Percentiles rank a stretch among this genome's conserved stretches.
Conservation (phyloP, 495 filamentous ascomycete species). For the Hypoxylon cercidicola region DNA sequence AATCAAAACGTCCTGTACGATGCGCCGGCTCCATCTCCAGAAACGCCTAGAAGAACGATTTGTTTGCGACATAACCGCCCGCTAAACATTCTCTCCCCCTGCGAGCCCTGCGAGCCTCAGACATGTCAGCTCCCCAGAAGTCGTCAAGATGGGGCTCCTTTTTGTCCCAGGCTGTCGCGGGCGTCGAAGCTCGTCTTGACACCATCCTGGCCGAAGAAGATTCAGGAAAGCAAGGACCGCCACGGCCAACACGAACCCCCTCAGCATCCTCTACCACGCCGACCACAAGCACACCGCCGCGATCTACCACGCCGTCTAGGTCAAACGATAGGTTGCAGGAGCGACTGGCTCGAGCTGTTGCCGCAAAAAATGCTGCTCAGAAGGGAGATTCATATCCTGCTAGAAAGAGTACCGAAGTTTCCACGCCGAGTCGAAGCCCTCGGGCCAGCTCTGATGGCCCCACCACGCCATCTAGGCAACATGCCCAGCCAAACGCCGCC, state of each 20-base stretch:
- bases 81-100: slow-evolving; percentile 10
- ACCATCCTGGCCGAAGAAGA: slow-evolving; percentile 86
- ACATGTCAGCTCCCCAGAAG: slow-evolving; percentile 55
- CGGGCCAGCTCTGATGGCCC: slow-evolving; percentile 40
- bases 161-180: slow-evolving; percentile 89
- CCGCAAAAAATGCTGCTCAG: slow-evolving; percentile 54
- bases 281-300: slow-evolving; percentile 19
- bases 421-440: slow-evolving; percentile 37
- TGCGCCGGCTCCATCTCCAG: slow-evolving; percentile 40
- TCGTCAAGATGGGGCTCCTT: slow-evolving; percentile 81
- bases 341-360: slow-evolving; percentile 74
- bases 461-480: neutral
- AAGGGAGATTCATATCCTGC: slow-evolving; percentile 33
- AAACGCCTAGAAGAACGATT: slow-evolving; percentile 22
- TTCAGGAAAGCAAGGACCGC: slow-evolving; percentile 39
- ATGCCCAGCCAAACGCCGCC: neutral
- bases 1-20: slow-evolving; percentile 28
- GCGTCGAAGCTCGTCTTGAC: slow-evolving; percentile 92
- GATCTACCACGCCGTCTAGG: slow-evolving; percentile 52
- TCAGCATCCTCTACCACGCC: slow-evolving; percentile 41
- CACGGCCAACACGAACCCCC: slow-evolving; percentile 35
- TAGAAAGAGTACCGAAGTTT: slow-evolving; percentile 33
- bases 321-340: slow-evolving; percentile 86
- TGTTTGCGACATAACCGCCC: slow-evolving; percentile 23
- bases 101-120: slow-evolving; percentile 30